Base-by-base conservation (phyloP, 345 rosid species). In the Punica granatum region DNA sequence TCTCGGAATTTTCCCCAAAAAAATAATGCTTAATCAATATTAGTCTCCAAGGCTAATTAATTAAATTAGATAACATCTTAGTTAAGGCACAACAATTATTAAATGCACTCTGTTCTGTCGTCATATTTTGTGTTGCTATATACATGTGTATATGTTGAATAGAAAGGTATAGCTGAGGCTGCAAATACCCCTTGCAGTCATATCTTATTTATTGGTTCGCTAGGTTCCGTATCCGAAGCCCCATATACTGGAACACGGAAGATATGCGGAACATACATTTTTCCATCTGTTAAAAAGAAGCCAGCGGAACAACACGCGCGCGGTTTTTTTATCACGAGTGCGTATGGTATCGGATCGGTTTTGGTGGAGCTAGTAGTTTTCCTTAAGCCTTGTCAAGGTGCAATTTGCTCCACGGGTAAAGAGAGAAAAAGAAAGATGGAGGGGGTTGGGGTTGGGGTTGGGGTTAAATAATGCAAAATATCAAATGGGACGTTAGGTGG, bases 301-400 rank as follows among this genome's bases (percentile, higher is more conserved):
- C 5, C 11, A 49, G 56, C 8, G 25, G 1, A 49, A 49, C 56
- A 49, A 5, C 41, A 37, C 41, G 41, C 41, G 41, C 41, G 41
- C 56, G 56, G 56, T 1, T 48, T 48, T 18, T 41, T 41, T 6
- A 2, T 48, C 53, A 48, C 53, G n/a, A n/a, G 53, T 12, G 23
- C n/a, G 23, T 16, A 18, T 48, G 6, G 41, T 14, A 48, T 12
- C 25, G 54, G 48, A 49, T 49, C 54, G 25, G 16, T 49, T 37
- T 49, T 49, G 23, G 59, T 53, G 59, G 59, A 53, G 41, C 41
- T 37, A 37, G 59, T 25, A 53, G 31, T 53, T 53, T 37, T 53
- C 30, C 12, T 25, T 1, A 25, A 30, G 59, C 59, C 59, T 53
- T 53, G 59, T 53, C 59, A 53, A 53, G 10, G 59, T 53, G 59